Conservation (phyloP, 108 stramenopile genomes). For the Ochromonas danica region DNA sequence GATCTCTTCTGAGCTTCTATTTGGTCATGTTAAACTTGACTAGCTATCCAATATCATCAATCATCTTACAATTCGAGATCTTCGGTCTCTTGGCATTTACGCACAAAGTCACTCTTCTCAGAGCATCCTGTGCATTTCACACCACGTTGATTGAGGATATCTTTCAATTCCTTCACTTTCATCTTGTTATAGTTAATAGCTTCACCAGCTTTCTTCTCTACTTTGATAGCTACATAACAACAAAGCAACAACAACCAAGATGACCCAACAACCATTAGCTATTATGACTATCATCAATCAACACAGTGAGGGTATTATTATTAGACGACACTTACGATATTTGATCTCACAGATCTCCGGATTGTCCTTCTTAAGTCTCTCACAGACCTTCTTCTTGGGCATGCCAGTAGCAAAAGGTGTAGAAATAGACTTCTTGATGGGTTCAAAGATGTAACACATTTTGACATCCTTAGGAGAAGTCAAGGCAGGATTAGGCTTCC, state of each 20-base stretch:
- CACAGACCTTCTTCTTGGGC: constrained; percentile 86
- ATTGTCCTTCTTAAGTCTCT: constrained; percentile 88
- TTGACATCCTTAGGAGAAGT: constrained; percentile 72
- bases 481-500: constrained; percentile 44
- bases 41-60: too few relatives aligned
- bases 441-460: constrained; percentile 96
- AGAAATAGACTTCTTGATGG: constrained; percentile 88
- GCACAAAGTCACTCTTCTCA: constrained; percentile 98
- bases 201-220: constrained; percentile 52
- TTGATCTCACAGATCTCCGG: constrained; percentile 71
- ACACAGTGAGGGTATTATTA: neutral
- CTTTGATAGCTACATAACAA: constrained; percentile 54
- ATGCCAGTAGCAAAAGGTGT: constrained; percentile 85
- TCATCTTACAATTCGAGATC: constrained; percentile 67
- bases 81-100: constrained; percentile 87
- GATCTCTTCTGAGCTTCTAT: too few relatives aligned
- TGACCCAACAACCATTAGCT: too few relatives aligned
- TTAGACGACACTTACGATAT: constrained; percentile 50
- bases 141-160: constrained; percentile 81
- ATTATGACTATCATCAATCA: neutral
- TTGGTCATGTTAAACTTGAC: too few relatives aligned
- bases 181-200: constrained; percentile 85
- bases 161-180: constrained; percentile 93
- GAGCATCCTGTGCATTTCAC: constrained; percentile 93
- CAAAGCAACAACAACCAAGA: neutral